Evolutionary conservation across 2,329 filamentous ascomycete genomes (phyloP).

Genomic region (Cryoendolithus antarcticus): DNA sequence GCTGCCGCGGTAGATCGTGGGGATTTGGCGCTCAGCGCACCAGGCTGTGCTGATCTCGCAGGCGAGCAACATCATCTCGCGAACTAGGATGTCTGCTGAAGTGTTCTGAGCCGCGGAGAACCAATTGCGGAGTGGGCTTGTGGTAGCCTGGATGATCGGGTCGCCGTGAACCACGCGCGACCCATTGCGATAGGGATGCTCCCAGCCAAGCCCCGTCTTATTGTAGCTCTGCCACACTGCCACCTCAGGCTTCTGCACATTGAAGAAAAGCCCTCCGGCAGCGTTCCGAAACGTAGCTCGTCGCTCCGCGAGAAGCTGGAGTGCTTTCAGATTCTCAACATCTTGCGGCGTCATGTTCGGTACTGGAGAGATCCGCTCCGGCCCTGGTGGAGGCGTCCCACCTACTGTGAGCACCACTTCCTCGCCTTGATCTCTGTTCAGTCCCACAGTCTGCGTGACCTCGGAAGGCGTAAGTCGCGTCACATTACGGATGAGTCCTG

Average conservation of each 20-base stretch:
- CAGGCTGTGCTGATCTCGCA: constrained; percentile 39
- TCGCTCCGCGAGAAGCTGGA: constrained; percentile 24
- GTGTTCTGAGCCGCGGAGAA: constrained; percentile 11
- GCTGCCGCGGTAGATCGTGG: constrained; percentile 37
- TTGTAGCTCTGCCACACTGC: constrained; percentile 24
- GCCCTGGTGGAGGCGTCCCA: constrained; percentile 16
- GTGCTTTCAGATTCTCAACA: constrained; percentile 21
- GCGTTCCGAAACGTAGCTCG: constrained; percentile 22
- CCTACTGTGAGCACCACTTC: constrained; percentile 21
- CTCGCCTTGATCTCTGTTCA: constrained; percentile 2
- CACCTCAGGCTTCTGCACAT: constrained; percentile 17
- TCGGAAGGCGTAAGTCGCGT: constrained; percentile 38
- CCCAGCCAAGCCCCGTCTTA: constrained; percentile 26
- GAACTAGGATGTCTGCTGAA: constrained; percentile 21
- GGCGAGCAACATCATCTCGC: constrained; percentile 45
- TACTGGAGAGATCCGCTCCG: constrained; percentile 8
- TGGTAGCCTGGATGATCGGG: constrained; percentile 29
- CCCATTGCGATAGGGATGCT: constrained; percentile 26
- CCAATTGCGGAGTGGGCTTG: constrained; percentile 23
- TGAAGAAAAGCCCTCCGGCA: constrained; percentile 28
- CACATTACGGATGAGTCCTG: constrained; percentile 44
- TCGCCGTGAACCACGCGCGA: constrained; percentile 30
- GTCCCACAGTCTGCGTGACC: constrained; percentile 11
- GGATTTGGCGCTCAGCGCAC: constrained; percentile 40
- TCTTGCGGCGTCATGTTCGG: constrained; percentile 15